These are phyloP conservation scores for Cucumis sativus DNA, from an alignment of 306 rosid species.

Conservation along the genomic window Cucumber_9930_V3 NC_026656.2:17543501-17544000, in stretches of 20 bases:
- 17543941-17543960: not conserved
- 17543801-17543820: not conserved
- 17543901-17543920: not conserved
- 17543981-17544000: no score
- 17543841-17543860: slow-evolving; percentile 5
- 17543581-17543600: slow-evolving; percentile 89
- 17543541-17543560: slow-evolving; percentile 85
- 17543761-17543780: not conserved
- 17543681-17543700: slow-evolving; percentile 35
- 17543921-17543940: not conserved
- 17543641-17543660: slow-evolving; percentile 38
- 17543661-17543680: slow-evolving; percentile 11
- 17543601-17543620: slow-evolving; percentile 68
- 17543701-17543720: slow-evolving; percentile 30
- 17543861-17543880: not conserved
- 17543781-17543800: not conserved
- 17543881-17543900: not conserved
- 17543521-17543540: slow-evolving; percentile 87
- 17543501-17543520: slow-evolving; percentile 69
- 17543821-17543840: not conserved
- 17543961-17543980: no score
- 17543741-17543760: not conserved
- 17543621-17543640: slow-evolving; percentile 38
- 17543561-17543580: slow-evolving; percentile 74
- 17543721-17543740: not conserved